Base-by-base conservation (phyloP, 345 rosid genomes). In the Salix udensis region DNA sequence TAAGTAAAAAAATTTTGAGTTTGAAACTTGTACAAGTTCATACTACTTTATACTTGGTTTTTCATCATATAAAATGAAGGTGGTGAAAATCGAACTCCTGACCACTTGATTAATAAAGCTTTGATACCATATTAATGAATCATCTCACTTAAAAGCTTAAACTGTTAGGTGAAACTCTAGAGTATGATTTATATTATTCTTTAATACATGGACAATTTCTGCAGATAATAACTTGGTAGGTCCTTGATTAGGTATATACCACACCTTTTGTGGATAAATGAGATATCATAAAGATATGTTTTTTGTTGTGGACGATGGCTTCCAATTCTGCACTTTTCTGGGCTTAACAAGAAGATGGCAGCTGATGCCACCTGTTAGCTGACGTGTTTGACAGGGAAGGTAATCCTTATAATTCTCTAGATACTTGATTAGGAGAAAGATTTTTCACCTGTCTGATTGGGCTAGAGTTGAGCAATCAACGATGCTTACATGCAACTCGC, bases 281-380 rank as follows among this genome's bases (percentile, higher is more conserved):
- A 39, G 69, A 75, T 74, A 70, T 62, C 82, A 36, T 14, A 52
- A 10, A 75, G 85, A 88, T 78, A 76, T 24, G 80, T 42, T 65
- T 78, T 82, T 81, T 79, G 87, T 73, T 37, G n/a, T 62, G 7
- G 71, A 76, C 48, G 8, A n/a, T 81, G 23, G 74, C 73, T 75
- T 62, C 86, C 82, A 79, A 30, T 58, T 80, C 70, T 36, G 8
- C 76, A 82, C 83, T 81, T 85, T 85, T 72, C 76, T 37, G 37
- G 10, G 21, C n/a, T 58, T 50, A 19, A 73, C 77, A 15, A 62
- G 82, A 30, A 67, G 39, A 34, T 50, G 66, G 68, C 60, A 8
- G 67, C 58, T 70, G 14, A 0, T n/a, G 83, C 79, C 80, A 82
- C 42, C 39, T 78, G 89, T 79, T 46, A 8, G 53, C 44, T 77